These are phyloP conservation scores for Colletotrichum aenigma DNA, from an alignment of 2,329 filamentous ascomycete species.

Conservation along the genomic window DNA sequence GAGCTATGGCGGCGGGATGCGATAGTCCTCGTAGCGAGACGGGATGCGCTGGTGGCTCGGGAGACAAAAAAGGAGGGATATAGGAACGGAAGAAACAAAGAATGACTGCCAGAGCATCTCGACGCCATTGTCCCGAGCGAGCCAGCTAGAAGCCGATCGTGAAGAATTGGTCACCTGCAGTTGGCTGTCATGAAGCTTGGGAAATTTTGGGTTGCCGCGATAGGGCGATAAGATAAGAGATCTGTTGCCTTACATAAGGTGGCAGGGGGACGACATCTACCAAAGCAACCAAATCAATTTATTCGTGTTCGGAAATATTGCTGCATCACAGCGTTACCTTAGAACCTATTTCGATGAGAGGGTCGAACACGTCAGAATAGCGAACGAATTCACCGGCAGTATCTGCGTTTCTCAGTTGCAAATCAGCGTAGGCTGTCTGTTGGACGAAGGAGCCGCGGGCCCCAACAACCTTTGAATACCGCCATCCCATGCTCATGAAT, in stretches of 20 bases:
- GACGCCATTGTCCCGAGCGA: slow-evolving; percentile 40
- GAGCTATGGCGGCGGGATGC: slow-evolving; percentile 19
- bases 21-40: slow-evolving; percentile 27
- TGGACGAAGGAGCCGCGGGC: not conserved
- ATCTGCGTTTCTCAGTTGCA: not conserved
- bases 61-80: slow-evolving; percentile 50
- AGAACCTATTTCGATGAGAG: not conserved
- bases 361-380: not conserved
- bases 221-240: slow-evolving; percentile 7
- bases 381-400: not conserved
- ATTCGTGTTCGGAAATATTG: not conserved
- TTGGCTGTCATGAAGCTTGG: not conserved
- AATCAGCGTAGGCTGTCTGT: not conserved
- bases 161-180: not conserved
- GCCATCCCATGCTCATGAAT: not conserved
- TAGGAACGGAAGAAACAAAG: slow-evolving; percentile 51
- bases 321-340: not conserved
- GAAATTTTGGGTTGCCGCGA: slow-evolving; percentile 10
- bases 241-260: not conserved
- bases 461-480: not conserved
- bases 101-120: slow-evolving; percentile 39
- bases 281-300: not conserved
- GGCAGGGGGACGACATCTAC: not conserved
- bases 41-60: slow-evolving; percentile 26
- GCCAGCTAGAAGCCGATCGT: not conserved